Evolutionary conservation across 495 filamentous ascomycete genomes (phyloP).

Genomic region (Hypoxylon trugodes): DNA sequence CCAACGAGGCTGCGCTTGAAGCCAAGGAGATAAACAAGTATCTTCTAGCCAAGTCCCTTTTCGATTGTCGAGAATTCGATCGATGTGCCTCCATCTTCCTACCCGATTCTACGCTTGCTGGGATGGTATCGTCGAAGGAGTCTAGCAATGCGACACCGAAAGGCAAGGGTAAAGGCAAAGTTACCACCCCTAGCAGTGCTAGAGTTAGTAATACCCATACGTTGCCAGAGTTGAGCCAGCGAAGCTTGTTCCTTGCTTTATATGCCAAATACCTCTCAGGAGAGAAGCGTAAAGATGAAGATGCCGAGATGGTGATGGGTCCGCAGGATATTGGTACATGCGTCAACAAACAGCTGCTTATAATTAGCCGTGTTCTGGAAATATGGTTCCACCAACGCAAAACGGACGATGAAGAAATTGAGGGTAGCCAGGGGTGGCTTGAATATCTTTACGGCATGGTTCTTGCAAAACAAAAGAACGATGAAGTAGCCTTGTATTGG

Average conservation of each 20-base stretch:
- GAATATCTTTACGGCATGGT: constrained; percentile 95
- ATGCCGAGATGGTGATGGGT: constrained; percentile 96
- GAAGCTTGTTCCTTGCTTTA: constrained; percentile 88
- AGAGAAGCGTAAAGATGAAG: constrained; percentile 95
- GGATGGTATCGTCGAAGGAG: constrained; percentile 61
- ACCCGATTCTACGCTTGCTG: constrained; percentile 71
- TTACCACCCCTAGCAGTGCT: constrained; percentile 44
- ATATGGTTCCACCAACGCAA: constrained; percentile 74
- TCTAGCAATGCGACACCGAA: constrained; percentile 51
- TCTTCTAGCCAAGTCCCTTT: constrained; percentile 91
- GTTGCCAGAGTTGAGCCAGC: constrained; percentile 73
- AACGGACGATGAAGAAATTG: constrained; percentile 60
- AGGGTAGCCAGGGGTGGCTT: constrained; percentile 85
- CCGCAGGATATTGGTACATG: constrained; percentile 86
- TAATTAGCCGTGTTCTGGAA: constrained; percentile 77
- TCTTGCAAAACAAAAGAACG: constrained; percentile 89
- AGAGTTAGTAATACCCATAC: constrained; percentile 32
- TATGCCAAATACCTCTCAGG: constrained; percentile 94
- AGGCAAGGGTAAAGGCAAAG: constrained; percentile 61
- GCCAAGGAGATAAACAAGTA: constrained; percentile 81
- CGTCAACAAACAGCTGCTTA: constrained; percentile 81
- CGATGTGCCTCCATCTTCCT: constrained; percentile 92
- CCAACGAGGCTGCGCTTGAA: constrained; percentile 79
- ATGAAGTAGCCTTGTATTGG: constrained; percentile 80
- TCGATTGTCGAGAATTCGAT: constrained; percentile 95